Conservation (phyloP, 2,329 filamentous ascomycete genomes). For the Xylariaceae sp. region DNA sequence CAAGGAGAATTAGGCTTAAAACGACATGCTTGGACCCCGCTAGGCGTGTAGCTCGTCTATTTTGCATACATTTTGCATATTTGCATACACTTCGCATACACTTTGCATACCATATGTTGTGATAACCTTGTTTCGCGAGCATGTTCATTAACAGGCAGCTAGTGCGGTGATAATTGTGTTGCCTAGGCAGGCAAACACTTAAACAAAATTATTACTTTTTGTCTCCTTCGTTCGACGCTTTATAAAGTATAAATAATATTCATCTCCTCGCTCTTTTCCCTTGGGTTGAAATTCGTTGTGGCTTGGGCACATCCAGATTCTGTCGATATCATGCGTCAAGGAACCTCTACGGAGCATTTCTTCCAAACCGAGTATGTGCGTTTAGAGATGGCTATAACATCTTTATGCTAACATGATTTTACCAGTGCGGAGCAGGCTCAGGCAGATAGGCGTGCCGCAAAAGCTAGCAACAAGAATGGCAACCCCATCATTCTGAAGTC, state of each 20-base stretch:
- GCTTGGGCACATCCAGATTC: neutral
- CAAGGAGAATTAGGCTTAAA: too few relatives aligned
- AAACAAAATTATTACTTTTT: neutral
- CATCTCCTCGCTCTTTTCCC: too few relatives aligned
- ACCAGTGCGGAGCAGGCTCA: slow-evolving; percentile 56
- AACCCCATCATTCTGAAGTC: slow-evolving; percentile 80
- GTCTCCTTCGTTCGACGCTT: too few relatives aligned
- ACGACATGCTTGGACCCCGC: too few relatives aligned
- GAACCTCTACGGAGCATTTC: slow-evolving; percentile 79
- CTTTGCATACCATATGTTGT: too few relatives aligned
- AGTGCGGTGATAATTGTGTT: slow-evolving; percentile 7
- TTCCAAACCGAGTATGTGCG: slow-evolving; percentile 84
- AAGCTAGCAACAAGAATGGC: slow-evolving; percentile 78
- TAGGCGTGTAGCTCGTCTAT: too few relatives aligned
- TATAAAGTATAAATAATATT: too few relatives aligned
- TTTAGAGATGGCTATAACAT: neutral
- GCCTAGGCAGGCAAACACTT: neutral
- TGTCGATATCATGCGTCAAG: slow-evolving; percentile 57
- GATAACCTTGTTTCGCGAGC: too few relatives aligned
- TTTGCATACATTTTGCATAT: too few relatives aligned
- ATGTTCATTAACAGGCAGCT: slow-evolving; percentile 4
- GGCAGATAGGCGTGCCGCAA: slow-evolving; percentile 68
- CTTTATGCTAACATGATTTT: slow-evolving; percentile 50
- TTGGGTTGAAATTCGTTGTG: too few relatives aligned
- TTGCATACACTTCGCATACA: too few relatives aligned